Conservation (phyloP, 2,329 filamentous ascomycete species). For the Clonostachys rhizophaga region DNA sequence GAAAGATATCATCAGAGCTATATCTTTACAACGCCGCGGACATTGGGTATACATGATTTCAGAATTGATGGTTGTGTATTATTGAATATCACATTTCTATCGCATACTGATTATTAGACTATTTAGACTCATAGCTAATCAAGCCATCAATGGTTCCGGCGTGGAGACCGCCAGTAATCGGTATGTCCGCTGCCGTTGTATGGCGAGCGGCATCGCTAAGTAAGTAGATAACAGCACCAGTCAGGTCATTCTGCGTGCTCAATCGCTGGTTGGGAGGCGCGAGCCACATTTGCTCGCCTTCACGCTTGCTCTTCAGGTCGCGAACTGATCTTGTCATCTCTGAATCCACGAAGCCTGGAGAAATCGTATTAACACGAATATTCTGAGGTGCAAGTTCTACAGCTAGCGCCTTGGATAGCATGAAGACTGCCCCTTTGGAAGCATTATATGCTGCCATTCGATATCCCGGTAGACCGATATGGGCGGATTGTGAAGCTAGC, state of each 20-base stretch:
- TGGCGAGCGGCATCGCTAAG: slow-evolving; percentile 35
- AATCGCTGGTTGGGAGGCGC: slow-evolving; percentile 29
- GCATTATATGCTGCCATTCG: slow-evolving; percentile 35
- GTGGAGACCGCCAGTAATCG: slow-evolving; percentile 36
- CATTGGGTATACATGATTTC: too few species aligned
- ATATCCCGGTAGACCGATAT: slow-evolving; percentile 26
- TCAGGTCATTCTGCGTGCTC: slow-evolving; percentile 34
- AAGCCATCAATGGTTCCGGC: slow-evolving; percentile 27
- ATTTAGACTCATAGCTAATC: slow-evolving; percentile 20
- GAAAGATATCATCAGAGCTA: too few species aligned
- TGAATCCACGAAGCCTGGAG: slow-evolving; percentile 27
- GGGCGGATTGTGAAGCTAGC: slow-evolving; percentile 28
- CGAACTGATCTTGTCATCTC: slow-evolving; percentile 24
- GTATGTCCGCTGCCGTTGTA: slow-evolving; percentile 36
- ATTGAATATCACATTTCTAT: too few species aligned
- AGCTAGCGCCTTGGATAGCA: slow-evolving; percentile 29
- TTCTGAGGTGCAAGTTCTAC: slow-evolving; percentile 27
- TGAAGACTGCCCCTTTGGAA: slow-evolving; percentile 32
- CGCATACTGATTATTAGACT: too few species aligned
- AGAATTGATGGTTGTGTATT: too few species aligned
- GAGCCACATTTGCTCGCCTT: slow-evolving; percentile 28
- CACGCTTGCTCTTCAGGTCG: slow-evolving; percentile 20
- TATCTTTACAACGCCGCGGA: too few species aligned
- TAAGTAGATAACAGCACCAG: slow-evolving; percentile 32
- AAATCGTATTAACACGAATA: slow-evolving; percentile 31